Conservation (phyloP, 805 yeast genomes). For the Candida endomychidarum region DNA sequence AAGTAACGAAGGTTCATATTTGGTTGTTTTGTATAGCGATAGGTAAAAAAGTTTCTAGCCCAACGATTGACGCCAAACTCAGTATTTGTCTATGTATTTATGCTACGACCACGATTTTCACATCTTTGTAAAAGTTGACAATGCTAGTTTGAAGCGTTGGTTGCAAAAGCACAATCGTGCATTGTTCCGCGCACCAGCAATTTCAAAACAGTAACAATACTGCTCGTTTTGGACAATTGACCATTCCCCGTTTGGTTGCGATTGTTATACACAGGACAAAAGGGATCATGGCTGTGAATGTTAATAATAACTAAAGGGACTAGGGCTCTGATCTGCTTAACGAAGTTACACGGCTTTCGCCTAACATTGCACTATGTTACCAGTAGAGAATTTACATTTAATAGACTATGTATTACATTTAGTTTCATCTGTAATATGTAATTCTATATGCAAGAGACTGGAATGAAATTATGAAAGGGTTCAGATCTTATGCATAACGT, state of each 20-base stretch:
- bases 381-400: too few relatives aligned
- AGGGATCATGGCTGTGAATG: too few relatives aligned
- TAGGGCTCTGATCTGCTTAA: too few relatives aligned
- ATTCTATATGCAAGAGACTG: not conserved
- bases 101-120: slow-evolving; percentile 2
- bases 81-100: not conserved
- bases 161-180: not conserved
- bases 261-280: too few relatives aligned
- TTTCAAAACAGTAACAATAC: slow-evolving; percentile 4
- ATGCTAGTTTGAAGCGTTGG: slow-evolving; percentile 4
- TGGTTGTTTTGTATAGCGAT: too few relatives aligned
- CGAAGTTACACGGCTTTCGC: too few relatives aligned
- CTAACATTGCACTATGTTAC: too few relatives aligned
- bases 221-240: not conserved
- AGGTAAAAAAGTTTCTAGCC: too few relatives aligned
- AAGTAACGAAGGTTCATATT: slow-evolving; percentile 1
- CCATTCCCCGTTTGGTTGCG: not conserved
- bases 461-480: slow-evolving; percentile 1
- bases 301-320: too few relatives aligned
- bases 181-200: slow-evolving; percentile 9
- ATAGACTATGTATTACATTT: too few relatives aligned
- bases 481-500: not conserved
- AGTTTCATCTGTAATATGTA: not conserved
- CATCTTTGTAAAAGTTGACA: not conserved
- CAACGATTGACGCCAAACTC: too few relatives aligned